A percentile compares a stretch with the other conserved stretches of the same genome.
Evolutionary conservation across 192 early-diverging fungal genomes (phyloP).

Genomic region (Coemansia sp.): DNA sequence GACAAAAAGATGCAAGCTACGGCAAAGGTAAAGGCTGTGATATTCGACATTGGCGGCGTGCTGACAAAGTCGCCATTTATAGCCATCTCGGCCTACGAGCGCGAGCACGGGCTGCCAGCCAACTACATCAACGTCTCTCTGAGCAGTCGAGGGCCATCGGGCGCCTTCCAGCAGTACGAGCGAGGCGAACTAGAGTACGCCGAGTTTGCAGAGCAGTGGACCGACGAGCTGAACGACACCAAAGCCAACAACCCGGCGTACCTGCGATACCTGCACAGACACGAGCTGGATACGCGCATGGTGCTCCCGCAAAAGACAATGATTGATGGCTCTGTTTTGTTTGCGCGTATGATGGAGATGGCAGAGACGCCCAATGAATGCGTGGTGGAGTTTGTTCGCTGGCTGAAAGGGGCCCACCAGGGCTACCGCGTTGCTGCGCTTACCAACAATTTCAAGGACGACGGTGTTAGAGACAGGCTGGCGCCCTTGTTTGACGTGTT

Average conservation of each 20-base stretch:
- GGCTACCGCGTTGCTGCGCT: slow-evolving; percentile 77
- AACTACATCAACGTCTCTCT: slow-evolving; percentile 88
- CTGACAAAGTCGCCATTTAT: slow-evolving; percentile 79
- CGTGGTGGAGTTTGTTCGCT: slow-evolving; percentile 32
- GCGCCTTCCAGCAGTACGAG: slow-evolving; percentile 65
- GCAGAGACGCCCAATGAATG: slow-evolving; percentile 20
- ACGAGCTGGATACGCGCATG: slow-evolving; percentile 28
- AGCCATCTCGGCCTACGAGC: slow-evolving; percentile 74
- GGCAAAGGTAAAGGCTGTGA: slow-evolving; percentile 63
- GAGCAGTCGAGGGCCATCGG: slow-evolving; percentile 44
- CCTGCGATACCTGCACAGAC: slow-evolving; percentile 30
- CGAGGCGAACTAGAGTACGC: slow-evolving; percentile 39
- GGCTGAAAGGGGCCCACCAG: slow-evolving; percentile 28
- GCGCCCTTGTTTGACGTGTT: slow-evolving; percentile 66
- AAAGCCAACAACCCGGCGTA: slow-evolving; percentile 45
- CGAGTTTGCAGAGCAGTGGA: slow-evolving; percentile 35
- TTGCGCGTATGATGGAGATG: slow-evolving; percentile 40
- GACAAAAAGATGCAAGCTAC: not conserved
- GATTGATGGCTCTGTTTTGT: slow-evolving; percentile 33
- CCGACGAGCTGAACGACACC: slow-evolving; percentile 44
- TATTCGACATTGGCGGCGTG: slow-evolving; percentile 90
- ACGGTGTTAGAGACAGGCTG: slow-evolving; percentile 15
- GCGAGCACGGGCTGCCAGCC: slow-evolving; percentile 63
- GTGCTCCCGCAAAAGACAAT: slow-evolving; percentile 21
- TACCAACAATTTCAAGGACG: slow-evolving; percentile 80